A percentile compares a stretch with the other conserved stretches of the same genome.
phyloP scores from a whole-genome alignment of 345 rosid species.

The Brassica juncea region DNA sequence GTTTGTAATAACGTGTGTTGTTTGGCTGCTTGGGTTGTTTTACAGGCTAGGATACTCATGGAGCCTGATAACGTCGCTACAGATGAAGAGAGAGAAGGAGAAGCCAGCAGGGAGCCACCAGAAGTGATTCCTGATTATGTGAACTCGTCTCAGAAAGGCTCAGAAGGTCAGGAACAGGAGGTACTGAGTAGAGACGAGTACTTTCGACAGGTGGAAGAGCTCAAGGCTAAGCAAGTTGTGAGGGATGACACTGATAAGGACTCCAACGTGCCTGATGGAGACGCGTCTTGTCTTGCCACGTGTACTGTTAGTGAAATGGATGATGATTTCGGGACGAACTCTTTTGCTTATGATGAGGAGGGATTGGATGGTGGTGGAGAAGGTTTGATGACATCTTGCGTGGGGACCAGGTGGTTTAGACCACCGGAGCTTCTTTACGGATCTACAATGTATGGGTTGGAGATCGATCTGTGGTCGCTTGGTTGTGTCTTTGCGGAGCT shows the following conservation, averaged over 20 bases:
- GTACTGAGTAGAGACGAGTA: conserved; percentile 52
- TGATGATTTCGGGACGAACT: conserved; percentile 63
- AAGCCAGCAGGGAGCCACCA: conserved; percentile 36
- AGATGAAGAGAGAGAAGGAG: conserved; percentile 39
- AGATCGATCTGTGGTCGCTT: conserved; percentile 84
- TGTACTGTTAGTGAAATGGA: conserved; percentile 64
- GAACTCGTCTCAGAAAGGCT: conserved; percentile 38
- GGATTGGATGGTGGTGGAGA: conserved; percentile 41
- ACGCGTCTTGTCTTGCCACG: conserved; percentile 87
- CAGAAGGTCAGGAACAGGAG: conserved; percentile 38
- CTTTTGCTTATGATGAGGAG: conserved; percentile 57
- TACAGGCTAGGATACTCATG: conserved; percentile 86
- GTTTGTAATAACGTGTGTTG: conserved; percentile 1
- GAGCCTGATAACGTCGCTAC: conserved; percentile 55
- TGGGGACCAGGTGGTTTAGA: conserved; percentile 98
- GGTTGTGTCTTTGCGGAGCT: conserved; percentile 93
- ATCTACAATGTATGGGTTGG: conserved; percentile 74
- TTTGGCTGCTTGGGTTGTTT: conserved; percentile 22
- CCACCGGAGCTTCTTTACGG: conserved; percentile 94
- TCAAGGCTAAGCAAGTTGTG: conserved; percentile 49
- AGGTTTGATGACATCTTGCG: conserved; percentile 80
- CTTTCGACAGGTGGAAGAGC: conserved; percentile 52
- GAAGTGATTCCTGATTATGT: conserved; percentile 46
- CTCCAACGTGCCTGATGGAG: conserved; percentile 59
- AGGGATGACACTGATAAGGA: conserved; percentile 63